These are phyloP conservation scores for Exophiala viscosa DNA, from an alignment of 2,329 filamentous ascomycete genomes.

Conservation along the genomic window DNA sequence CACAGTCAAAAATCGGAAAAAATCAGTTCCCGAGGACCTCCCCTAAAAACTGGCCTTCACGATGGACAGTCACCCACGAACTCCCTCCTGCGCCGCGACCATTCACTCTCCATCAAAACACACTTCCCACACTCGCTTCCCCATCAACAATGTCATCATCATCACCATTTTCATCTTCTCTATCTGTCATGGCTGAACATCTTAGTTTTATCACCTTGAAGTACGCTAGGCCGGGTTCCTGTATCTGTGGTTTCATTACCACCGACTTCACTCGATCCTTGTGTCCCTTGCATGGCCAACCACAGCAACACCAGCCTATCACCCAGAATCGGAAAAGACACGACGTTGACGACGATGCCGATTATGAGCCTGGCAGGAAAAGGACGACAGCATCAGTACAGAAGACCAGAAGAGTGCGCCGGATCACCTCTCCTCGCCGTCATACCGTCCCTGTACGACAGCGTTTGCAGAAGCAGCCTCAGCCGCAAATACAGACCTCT, in stretches of 20 bases:
- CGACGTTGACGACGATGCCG: not conserved
- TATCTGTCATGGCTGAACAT: not conserved
- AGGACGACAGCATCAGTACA: not conserved
- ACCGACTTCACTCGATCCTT: not conserved
- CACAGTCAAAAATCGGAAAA: no score
- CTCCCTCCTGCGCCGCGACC: not conserved
- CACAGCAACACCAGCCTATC: not conserved
- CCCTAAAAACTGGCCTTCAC: no score
- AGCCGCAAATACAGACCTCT: no score
- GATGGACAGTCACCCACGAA: not conserved
- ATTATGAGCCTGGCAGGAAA: not conserved
- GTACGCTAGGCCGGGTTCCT: constrained; percentile 2
- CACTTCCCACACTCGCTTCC: not conserved
- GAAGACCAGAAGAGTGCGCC: no score
- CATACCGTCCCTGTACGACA: no score
- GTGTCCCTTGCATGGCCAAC: constrained; percentile 11
- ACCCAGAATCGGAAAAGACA: constrained; percentile 1
- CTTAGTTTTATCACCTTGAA: constrained; percentile 1
- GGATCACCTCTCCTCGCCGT: no score
- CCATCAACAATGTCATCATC: not conserved
- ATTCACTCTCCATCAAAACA: not conserved
- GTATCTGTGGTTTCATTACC: constrained; percentile 3
- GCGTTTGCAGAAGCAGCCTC: no score
- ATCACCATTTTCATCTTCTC: not conserved
- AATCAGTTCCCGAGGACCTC: no score